Conservation (phyloP, 495 filamentous ascomycete genomes). For the Terfezia boudieri region DNA sequence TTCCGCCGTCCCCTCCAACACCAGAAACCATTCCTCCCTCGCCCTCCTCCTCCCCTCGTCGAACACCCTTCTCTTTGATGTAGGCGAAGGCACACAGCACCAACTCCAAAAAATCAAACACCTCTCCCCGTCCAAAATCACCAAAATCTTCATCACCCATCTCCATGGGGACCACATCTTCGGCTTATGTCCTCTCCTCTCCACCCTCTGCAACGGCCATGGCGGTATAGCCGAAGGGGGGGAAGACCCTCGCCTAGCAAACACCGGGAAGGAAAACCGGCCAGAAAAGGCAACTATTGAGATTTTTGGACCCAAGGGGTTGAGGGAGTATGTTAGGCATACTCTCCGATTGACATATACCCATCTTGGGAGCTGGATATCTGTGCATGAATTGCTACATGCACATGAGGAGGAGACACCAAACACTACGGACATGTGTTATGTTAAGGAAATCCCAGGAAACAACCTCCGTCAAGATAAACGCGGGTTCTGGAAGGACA, state of each 20-base stretch:
- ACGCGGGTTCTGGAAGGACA: conserved; percentile 5
- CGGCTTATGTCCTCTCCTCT: conserved; percentile 10
- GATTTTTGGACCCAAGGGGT: conserved; percentile 9
- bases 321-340: conserved; percentile 7
- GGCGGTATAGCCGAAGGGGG: conserved; percentile 3
- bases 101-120: conserved; percentile 9
- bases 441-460: conserved; percentile 5
- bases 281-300: conserved; percentile 3
- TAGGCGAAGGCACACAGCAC: conserved; percentile 13
- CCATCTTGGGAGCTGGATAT: conserved; percentile 6
- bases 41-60: conserved; percentile 12
- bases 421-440: neutral
- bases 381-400: conserved; percentile 11
- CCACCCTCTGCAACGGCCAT: conserved; percentile 11
- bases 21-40: conserved; percentile 13
- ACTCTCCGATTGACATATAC: conserved; percentile 6
- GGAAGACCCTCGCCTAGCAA: conserved; percentile 3
- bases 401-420: neutral
- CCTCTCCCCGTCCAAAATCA: conserved; percentile 6
- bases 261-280: neutral
- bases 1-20: conserved; percentile 9
- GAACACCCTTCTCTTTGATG: conserved; percentile 11
- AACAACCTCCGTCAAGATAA: conserved; percentile 2
- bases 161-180: conserved; percentile 16
- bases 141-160: conserved; percentile 16